Evolutionary conservation across 2,329 filamentous ascomycete species (phyloP).

Genomic region (Neofusicoccum ribis): DNA sequence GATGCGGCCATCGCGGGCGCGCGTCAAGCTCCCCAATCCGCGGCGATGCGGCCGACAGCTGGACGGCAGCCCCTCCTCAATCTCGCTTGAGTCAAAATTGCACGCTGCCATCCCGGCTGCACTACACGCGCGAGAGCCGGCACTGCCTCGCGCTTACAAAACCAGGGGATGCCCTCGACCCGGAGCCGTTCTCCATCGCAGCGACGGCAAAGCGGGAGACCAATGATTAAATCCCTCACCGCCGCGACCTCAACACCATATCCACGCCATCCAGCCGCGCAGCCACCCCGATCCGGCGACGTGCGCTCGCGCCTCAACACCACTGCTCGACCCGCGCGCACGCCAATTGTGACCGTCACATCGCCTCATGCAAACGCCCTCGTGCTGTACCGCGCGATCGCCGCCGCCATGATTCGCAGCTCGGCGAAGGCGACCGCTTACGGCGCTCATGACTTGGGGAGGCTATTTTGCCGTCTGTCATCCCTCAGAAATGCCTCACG

Average conservation of each 20-base stretch:
- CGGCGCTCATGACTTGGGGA: background rate
- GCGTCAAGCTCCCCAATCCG: background rate
- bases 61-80: conserved; percentile 1
- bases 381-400: background rate
- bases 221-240: conserved; percentile 17
- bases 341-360: conserved; percentile 8
- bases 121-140: background rate
- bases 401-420: conserved; percentile 1
- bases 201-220: background rate
- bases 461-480: background rate
- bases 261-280: background rate
- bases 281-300: conserved; percentile 12
- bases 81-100: background rate
- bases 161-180: conserved; percentile 4
- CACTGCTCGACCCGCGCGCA: background rate
- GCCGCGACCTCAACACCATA: conserved; percentile 13
- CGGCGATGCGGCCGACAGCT: background rate
- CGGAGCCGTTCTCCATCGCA: background rate
- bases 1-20: background rate
- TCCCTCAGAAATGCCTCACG: conserved; percentile 2
- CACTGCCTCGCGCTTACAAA: conserved; percentile 5
- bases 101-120: background rate
- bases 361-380: background rate
- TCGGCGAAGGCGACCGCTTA: background rate
- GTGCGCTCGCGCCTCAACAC: conserved; percentile 2